Evolutionary conservation across 2,329 filamentous ascomycete species (phyloP).

Genomic region (Fusarium tuaranense): DNA sequence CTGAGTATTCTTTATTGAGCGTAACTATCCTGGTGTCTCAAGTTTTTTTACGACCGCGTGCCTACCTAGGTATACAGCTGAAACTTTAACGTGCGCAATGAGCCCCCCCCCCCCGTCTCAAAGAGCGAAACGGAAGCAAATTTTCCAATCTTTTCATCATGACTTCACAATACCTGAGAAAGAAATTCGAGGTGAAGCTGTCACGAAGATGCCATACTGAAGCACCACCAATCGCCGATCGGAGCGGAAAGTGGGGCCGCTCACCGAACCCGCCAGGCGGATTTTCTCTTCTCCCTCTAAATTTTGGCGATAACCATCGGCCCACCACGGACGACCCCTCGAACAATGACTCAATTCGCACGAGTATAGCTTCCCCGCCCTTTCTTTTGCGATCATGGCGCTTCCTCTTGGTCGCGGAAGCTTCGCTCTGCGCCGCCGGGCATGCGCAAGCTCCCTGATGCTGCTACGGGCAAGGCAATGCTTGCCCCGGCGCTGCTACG

Average conservation of each 20-base stretch:
- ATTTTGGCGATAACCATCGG: constrained; percentile 31
- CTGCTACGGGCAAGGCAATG: constrained; percentile 31
- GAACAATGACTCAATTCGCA: constrained; percentile 38
- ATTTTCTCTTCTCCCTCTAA: constrained; percentile 20
- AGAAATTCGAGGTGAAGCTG: too few species aligned
- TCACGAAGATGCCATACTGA: neutral
- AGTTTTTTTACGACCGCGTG: too few species aligned
- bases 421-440: constrained; percentile 32
- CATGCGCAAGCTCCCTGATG: constrained; percentile 1
- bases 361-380: constrained; percentile 5
- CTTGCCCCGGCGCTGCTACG: constrained; percentile 37
- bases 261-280: neutral
- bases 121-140: neutral
- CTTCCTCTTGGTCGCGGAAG: constrained; percentile 41
- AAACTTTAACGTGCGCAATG: neutral
- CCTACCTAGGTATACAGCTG: neutral
- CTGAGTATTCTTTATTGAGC: too few species aligned
- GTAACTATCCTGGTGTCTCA: too few species aligned
- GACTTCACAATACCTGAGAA: too few species aligned
- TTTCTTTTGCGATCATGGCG: constrained; percentile 36
- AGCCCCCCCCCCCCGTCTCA: neutral
- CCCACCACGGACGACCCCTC: constrained; percentile 31
- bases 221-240: neutral
- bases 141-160: neutral
- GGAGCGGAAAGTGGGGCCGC: neutral